A percentile compares a stretch with the other conserved stretches of the same genome.
Conservation (phyloP, 2,329 filamentous ascomycete genomes). For the Immersiporthe knoxdaviesiana region DNA sequence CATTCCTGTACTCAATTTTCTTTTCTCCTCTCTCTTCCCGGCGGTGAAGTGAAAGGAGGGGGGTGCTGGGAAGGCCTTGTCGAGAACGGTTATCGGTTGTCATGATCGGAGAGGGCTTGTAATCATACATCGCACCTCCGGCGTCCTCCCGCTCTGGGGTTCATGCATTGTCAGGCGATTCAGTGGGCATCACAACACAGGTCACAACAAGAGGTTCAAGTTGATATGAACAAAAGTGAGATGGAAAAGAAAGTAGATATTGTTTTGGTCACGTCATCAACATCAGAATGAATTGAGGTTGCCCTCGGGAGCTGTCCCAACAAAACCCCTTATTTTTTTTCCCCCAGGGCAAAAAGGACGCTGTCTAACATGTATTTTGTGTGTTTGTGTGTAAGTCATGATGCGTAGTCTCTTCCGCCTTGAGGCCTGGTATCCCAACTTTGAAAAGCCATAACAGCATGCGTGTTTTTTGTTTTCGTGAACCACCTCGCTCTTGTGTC, state of each 20-base stretch:
- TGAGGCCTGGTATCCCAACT: neutral
- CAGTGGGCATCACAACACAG: neutral
- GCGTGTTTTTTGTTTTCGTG: neutral
- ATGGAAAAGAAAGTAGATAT: neutral
- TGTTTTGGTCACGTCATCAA: conserved; percentile 1
- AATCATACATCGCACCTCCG: too few relatives aligned
- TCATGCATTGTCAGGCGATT: neutral
- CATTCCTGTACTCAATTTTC: neutral
- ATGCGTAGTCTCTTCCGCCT: conserved; percentile 15
- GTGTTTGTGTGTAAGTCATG: conserved; percentile 3
- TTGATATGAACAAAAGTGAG: neutral
- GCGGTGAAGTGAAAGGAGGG: neutral
- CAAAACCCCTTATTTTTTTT: neutral
- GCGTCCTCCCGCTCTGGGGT: too few relatives aligned
- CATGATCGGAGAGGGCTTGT: neutral
- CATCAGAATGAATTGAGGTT: conserved; percentile 9
- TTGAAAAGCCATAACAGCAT: neutral
- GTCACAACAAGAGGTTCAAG: neutral
- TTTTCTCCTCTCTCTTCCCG: neutral
- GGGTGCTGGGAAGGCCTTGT: neutral
- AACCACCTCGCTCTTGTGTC: neutral
- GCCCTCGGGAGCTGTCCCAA: conserved; percentile 13
- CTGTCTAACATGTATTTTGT: conserved; percentile 15
- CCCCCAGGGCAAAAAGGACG: conserved; percentile 8
- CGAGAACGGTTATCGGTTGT: too few relatives aligned